phyloP scores from a whole-genome alignment of 164 flowering plant genomes.

The Vitis amurensis region DNA sequence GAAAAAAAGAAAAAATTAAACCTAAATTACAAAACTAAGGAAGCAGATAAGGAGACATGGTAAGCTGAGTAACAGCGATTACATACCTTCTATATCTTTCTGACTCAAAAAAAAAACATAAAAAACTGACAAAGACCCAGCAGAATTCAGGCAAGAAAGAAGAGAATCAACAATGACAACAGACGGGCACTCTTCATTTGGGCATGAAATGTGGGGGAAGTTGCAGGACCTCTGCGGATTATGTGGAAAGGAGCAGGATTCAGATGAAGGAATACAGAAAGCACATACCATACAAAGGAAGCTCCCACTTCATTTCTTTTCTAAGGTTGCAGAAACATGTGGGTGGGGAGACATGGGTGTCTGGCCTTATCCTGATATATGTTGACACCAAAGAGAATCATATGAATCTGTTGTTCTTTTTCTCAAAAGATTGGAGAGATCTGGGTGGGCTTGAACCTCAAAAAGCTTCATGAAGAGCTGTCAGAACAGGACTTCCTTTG shows the following conservation, averaged over 20 bases:
- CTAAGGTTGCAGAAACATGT: conserved; percentile 9
- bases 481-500: too few species aligned
- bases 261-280: neutral
- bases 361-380: conserved; percentile 4
- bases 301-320: conserved; percentile 14
- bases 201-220: neutral
- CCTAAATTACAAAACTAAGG: neutral
- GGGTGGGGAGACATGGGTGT: conserved; percentile 20
- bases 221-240: neutral
- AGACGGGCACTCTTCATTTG: conserved; percentile 7
- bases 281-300: neutral
- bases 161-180: neutral
- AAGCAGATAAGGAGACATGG: neutral
- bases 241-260: neutral
- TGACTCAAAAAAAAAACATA: neutral
- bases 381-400: too few species aligned
- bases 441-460: conserved; percentile 10
- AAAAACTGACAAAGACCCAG: neutral
- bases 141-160: neutral
- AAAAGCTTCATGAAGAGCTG: too few species aligned
- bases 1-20: too few species aligned
- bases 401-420: conserved; percentile 13
- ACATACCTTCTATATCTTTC: too few species aligned
- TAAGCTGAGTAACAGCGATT: neutral
- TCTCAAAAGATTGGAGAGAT: conserved; percentile 20